These are phyloP conservation scores for Stenocarpella maydis DNA, from an alignment of 2,329 filamentous ascomycete species.

Conservation along the genomic window DNA sequence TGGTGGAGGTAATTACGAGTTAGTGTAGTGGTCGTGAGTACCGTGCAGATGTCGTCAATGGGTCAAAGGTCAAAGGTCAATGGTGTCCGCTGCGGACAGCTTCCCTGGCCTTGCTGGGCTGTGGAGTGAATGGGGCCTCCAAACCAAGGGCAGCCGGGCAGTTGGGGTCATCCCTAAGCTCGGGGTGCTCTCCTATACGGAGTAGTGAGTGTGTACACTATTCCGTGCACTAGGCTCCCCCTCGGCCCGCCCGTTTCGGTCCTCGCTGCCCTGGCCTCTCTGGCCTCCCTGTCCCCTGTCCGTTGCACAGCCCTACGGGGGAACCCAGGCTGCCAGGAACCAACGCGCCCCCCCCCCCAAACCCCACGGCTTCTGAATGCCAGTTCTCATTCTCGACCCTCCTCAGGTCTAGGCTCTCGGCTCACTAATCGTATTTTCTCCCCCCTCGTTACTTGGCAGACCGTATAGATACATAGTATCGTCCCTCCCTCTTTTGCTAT, in stretches of 20 bases:
- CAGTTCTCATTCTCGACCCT: slow-evolving; percentile 4
- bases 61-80: too few relatives aligned
- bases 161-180: slow-evolving; percentile 27
- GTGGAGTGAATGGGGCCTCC: slow-evolving; percentile 22
- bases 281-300: slow-evolving; percentile 12
- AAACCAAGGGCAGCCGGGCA: too few relatives aligned
- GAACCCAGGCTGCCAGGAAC: too few relatives aligned
- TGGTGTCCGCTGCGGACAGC: too few relatives aligned
- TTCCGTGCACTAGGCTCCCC: not conserved
- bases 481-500: too few relatives aligned
- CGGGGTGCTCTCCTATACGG: not conserved
- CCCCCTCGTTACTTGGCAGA: not conserved
- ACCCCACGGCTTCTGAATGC: not conserved
- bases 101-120: too few relatives aligned
- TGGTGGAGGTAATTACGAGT: too few relatives aligned
- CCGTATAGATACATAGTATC: too few relatives aligned
- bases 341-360: too few relatives aligned
- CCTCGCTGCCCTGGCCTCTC: slow-evolving; percentile 1
- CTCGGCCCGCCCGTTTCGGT: slow-evolving; percentile 27
- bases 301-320: slow-evolving; percentile 27
- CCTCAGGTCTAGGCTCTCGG: slow-evolving; percentile 4
- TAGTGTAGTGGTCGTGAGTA: too few relatives aligned
- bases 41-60: slow-evolving; percentile 21
- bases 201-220: too few relatives aligned
- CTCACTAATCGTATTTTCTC: not conserved